Evolutionary conservation across 2,329 filamentous ascomycete genomes (phyloP).

Genomic region (Fusarium irregulare): DNA sequence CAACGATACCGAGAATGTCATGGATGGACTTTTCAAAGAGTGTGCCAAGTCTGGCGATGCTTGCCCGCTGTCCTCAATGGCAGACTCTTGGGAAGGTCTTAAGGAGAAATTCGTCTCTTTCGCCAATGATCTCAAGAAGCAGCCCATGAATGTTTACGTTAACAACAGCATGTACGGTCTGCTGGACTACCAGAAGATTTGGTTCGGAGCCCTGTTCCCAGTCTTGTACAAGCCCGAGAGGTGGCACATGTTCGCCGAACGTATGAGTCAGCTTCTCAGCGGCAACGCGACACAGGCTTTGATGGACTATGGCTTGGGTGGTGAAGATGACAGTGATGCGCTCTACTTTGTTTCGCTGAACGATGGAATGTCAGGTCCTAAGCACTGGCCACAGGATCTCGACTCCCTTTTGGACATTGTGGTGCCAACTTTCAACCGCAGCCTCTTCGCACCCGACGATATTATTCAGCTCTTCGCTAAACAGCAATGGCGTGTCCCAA

Average conservation of each 20-base stretch:
- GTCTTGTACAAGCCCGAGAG: constrained; percentile 53
- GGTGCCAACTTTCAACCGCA: constrained; percentile 48
- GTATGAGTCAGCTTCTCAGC: constrained; percentile 50
- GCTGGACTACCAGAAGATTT: constrained; percentile 52
- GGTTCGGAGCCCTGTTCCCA: constrained; percentile 53
- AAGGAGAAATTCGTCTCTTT: constrained; percentile 49
- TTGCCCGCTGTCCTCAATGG: constrained; percentile 56
- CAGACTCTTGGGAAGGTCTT: constrained; percentile 52
- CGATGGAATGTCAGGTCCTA: constrained; percentile 41
- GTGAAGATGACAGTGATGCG: constrained; percentile 42
- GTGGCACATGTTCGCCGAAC: constrained; percentile 53
- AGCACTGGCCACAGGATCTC: constrained; percentile 50
- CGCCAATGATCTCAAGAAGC: constrained; percentile 49
- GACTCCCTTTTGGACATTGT: constrained; percentile 51
- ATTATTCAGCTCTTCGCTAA: constrained; percentile 49
- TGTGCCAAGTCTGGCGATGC: constrained; percentile 57
- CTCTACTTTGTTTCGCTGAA: constrained; percentile 44
- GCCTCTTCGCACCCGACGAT: constrained; percentile 47
- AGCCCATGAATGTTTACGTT: constrained; percentile 57
- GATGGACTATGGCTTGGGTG: constrained; percentile 48
- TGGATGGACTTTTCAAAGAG: constrained; percentile 51
- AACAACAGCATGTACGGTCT: constrained; percentile 55
- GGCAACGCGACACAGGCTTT: constrained; percentile 56
- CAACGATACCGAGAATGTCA: constrained; percentile 46
- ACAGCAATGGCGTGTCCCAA: constrained; percentile 48